phyloP scores from a whole-genome alignment of 75 land plant genomes.

The Cunninghamia lanceolata region DNA sequence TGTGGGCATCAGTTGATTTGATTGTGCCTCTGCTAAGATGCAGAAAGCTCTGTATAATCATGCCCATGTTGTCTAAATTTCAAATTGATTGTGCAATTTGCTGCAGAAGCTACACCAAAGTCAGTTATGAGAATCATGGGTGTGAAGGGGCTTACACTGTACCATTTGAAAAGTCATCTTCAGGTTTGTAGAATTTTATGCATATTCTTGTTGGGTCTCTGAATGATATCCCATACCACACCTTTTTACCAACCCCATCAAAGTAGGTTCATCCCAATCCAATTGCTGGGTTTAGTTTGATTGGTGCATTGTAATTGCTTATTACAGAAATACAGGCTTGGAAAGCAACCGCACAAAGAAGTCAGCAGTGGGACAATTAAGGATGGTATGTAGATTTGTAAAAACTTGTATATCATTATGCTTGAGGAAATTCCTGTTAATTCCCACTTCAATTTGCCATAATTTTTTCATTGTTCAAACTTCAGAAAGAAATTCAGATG shows the following conservation, averaged over 20 bases:
- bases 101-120: slow-evolving; percentile 73
- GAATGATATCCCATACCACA: too few relatives aligned
- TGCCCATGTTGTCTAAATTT: neutral
- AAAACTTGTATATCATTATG: neutral
- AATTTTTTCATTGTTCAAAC: neutral
- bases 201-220: neutral
- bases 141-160: slow-evolving; percentile 65
- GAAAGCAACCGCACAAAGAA: slow-evolving; percentile 3
- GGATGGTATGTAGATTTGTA: slow-evolving; percentile 1
- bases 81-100: neutral
- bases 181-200: slow-evolving; percentile 33
- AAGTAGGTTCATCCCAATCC: neutral
- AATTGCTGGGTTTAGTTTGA: neutral
- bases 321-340: slow-evolving; percentile 6
- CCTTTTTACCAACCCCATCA: neutral
- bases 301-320: neutral
- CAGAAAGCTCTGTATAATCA: neutral
- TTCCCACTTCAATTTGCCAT: neutral
- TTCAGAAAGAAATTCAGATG: slow-evolving; percentile 1
- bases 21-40: neutral
- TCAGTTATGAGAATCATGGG: slow-evolving; percentile 61
- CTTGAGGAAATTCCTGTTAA: neutral
- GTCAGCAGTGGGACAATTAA: neutral
- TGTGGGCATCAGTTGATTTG: neutral
- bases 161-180: slow-evolving; percentile 74